Evolutionary conservation across 2,329 filamentous ascomycete genomes (phyloP), one percentile per base, ranked within the genome.

Genomic region (Alternaria brassicicola): DNA sequence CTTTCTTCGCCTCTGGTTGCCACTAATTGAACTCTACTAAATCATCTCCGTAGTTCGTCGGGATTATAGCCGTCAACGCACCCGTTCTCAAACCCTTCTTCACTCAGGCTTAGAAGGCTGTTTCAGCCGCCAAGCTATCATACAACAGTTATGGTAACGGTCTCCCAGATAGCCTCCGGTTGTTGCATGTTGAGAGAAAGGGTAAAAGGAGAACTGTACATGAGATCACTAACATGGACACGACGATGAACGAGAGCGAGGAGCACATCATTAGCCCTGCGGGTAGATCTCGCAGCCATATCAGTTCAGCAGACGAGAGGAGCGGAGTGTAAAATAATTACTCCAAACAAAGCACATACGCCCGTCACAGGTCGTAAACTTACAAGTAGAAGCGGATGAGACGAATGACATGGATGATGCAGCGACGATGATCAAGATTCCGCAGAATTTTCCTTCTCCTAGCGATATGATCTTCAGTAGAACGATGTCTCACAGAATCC

Each of bases 131-230:
- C 19, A 54, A 48, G 17, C 30, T 33, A 31, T 47, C 52, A 12
- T 19, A 47, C 8, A 33, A 23, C 6, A 54, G 33, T 36, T 47
- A 31, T 9, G 28, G 30, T 8, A 30, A 48, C 5, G 35, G 17
- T 13, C 21, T 54, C 9, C 52, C 52, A 17, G 17, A 36, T 38
- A 47, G 39, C 31, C 52, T 54, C 2, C 52, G 52, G 13, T 46
- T 54, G 12, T 54, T 42, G 33, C 42, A 54, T 26, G 33, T 54
- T 33, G 52, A 48, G 15, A 45, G 52, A 4, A 47, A 47, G 12
- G 52, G 52, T 1, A 54, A 54, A 46, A 54, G 39, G 33, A 54
- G 42, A 19, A 54, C 42, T 38, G 52, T 54, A 12, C 52, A 54
- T 48, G 52, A 54, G 7, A 48, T 54, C 21, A 30, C 43, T 4